phyloP scores from a whole-genome alignment of 2,329 filamentous ascomycete species.

The Zymoseptoria passerinii region DNA sequence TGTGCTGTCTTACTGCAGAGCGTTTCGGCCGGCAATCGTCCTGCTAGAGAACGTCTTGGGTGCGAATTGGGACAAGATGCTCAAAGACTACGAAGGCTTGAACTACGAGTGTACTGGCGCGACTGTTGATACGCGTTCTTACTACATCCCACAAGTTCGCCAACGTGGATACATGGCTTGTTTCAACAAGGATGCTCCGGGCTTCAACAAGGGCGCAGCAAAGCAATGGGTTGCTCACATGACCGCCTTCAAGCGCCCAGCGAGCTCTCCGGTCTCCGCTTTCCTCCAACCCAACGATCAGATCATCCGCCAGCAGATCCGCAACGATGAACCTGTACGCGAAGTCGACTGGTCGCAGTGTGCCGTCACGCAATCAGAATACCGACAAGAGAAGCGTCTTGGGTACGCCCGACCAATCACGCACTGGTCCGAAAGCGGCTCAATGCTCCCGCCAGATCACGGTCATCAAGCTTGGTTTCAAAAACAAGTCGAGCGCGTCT shows the following conservation, averaged over 20 bases:
- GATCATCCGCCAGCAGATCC: constrained; percentile 4
- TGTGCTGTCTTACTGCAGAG: constrained; percentile 49
- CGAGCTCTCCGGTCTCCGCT: constrained; percentile 54
- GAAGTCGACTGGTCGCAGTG: constrained; percentile 49
- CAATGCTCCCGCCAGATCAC: constrained; percentile 47
- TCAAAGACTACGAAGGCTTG: constrained; percentile 37
- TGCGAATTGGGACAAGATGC: constrained; percentile 50
- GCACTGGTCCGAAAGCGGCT: constrained; percentile 49
- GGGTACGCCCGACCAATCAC: constrained; percentile 52
- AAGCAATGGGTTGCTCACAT: constrained; percentile 41
- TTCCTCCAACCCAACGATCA: constrained; percentile 54
- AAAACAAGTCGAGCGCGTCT: constrained; percentile 50
- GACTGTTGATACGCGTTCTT: constrained; percentile 60
- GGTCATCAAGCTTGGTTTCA: constrained; percentile 45
- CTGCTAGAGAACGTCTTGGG: constrained; percentile 63
- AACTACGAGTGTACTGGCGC: constrained; percentile 48
- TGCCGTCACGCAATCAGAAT: constrained; percentile 50
- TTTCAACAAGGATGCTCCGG: constrained; percentile 26
- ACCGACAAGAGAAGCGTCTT: constrained; percentile 44
- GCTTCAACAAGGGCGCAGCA: not conserved
- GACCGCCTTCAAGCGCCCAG: constrained; percentile 42
- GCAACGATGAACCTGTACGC: constrained; percentile 10
- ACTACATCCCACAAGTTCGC: constrained; percentile 57
- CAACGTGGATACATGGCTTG: constrained; percentile 41
- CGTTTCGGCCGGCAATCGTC: constrained; percentile 52